A percentile compares a stretch with the other conserved stretches of the same genome.
These are phyloP conservation scores for Colletotrichum gloeosporioides DNA, from an alignment of 2,329 filamentous ascomycete species.

Conservation along the genomic window DNA sequence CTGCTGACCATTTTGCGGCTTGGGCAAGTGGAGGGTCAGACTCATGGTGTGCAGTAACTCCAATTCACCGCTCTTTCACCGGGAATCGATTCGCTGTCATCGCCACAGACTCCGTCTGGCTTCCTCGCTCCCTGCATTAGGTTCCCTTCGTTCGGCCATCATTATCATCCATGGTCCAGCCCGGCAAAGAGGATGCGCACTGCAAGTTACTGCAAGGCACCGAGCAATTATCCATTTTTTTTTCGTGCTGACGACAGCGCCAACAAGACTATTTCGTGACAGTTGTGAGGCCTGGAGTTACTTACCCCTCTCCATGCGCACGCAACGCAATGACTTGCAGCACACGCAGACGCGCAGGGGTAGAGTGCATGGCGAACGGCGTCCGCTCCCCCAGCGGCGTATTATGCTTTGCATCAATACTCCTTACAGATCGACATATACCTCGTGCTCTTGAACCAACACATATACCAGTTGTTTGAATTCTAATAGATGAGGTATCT, in stretches of 20 bases:
- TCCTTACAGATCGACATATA: background rate
- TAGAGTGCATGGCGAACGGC: background rate
- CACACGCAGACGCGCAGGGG: background rate
- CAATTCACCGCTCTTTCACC: slow-evolving; percentile 20
- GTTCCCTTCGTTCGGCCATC: background rate
- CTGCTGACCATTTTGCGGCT: slow-evolving; percentile 16
- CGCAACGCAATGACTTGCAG: slow-evolving; percentile 17
- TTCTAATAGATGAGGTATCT: background rate
- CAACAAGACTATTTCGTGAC: background rate
- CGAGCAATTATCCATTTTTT: background rate
- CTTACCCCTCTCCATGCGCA: background rate
- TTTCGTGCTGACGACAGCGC: background rate
- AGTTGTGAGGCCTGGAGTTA: background rate
- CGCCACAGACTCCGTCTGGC: slow-evolving; percentile 1
- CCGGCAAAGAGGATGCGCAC: background rate
- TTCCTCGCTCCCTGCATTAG: slow-evolving; percentile 11
- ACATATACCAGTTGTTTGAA: background rate
- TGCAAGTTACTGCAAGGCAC: background rate
- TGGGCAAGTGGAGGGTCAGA: background rate
- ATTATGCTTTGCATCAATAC: background rate
- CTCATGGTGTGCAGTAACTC: slow-evolving; percentile 1
- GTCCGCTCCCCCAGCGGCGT: background rate
- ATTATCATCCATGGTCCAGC: background rate
- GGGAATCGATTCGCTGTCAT: slow-evolving; percentile 9
- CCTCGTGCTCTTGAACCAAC: background rate